Evolutionary conservation across 441 rosid species (phyloP).

Genomic region (Daphne laureola): DNA sequence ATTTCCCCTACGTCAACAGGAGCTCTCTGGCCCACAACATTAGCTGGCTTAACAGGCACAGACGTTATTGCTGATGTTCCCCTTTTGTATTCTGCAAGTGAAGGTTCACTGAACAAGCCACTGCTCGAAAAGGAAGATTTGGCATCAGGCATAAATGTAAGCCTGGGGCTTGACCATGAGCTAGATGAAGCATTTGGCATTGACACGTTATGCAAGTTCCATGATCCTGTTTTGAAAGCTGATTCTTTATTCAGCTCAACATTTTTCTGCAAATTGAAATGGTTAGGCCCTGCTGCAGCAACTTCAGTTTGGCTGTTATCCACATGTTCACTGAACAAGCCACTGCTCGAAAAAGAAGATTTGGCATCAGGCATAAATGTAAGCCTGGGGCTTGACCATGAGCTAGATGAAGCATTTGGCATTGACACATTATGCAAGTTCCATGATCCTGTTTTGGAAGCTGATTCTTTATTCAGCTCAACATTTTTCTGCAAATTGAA

Average conservation of each 20-base stretch:
- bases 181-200: conserved; percentile 28
- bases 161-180: conserved; percentile 37
- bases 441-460: conserved; percentile 25
- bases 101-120: conserved; percentile 34
- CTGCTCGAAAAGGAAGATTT: conserved; percentile 22
- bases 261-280: conserved; percentile 21
- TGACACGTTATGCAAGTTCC: conserved; percentile 25
- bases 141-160: conserved; percentile 22
- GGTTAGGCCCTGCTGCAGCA: conserved; percentile 22
- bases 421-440: conserved; percentile 23
- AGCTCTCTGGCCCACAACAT: conserved; percentile 25
- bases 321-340: conserved; percentile 20
- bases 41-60: conserved; percentile 24
- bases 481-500: conserved; percentile 21
- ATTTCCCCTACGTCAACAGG: conserved; percentile 31
- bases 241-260: conserved; percentile 28
- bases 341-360: conserved; percentile 21
- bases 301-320: conserved; percentile 25
- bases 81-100: conserved; percentile 25
- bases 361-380: conserved; percentile 23
- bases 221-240: conserved; percentile 22
- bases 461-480: conserved; percentile 27
- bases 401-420: conserved; percentile 29
- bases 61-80: conserved; percentile 23
- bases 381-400: conserved; percentile 36